phyloP scores from a whole-genome alignment of 345 rosid genomes.

The Atalantia buxifolia region DNA sequence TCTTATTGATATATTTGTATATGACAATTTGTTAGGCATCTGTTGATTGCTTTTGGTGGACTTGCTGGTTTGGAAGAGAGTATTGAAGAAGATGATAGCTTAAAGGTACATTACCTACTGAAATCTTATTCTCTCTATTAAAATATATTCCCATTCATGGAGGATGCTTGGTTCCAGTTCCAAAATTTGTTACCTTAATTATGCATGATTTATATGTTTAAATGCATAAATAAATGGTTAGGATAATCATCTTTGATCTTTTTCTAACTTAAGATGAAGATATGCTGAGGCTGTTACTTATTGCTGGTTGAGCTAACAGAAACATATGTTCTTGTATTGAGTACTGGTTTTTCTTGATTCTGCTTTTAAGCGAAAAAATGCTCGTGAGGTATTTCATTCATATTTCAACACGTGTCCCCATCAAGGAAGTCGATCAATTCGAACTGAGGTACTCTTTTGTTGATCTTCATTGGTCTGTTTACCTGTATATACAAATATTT shows the following conservation, averaged over 20 bases:
- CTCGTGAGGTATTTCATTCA: conserved; percentile 48
- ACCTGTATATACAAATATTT: neutral
- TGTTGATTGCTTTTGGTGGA: conserved; percentile 92
- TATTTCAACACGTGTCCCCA: conserved; percentile 86
- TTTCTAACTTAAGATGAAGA: neutral
- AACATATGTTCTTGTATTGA: neutral
- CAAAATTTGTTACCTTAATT: neutral
- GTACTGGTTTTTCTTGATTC: neutral
- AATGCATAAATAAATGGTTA: neutral
- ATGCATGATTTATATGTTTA: neutral
- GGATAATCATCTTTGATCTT: neutral
- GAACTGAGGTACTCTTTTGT: conserved; percentile 60
- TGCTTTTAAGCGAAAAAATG: conserved; percentile 54
- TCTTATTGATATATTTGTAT: neutral
- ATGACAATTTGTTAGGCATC: conserved; percentile 47
- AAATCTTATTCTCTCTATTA: neutral
- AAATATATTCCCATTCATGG: neutral
- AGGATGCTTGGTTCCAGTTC: neutral
- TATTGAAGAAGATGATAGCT: conserved; percentile 59
- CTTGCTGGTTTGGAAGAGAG: conserved; percentile 93
- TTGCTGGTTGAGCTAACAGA: neutral
- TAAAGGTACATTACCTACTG: conserved; percentile 47
- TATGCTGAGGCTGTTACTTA: neutral
- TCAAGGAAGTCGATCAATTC: conserved; percentile 94
- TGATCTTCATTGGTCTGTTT: neutral